phyloP scores from a whole-genome alignment of 1,284 basidiomycete genomes.

The Ganoderma resinaceum region DNA sequence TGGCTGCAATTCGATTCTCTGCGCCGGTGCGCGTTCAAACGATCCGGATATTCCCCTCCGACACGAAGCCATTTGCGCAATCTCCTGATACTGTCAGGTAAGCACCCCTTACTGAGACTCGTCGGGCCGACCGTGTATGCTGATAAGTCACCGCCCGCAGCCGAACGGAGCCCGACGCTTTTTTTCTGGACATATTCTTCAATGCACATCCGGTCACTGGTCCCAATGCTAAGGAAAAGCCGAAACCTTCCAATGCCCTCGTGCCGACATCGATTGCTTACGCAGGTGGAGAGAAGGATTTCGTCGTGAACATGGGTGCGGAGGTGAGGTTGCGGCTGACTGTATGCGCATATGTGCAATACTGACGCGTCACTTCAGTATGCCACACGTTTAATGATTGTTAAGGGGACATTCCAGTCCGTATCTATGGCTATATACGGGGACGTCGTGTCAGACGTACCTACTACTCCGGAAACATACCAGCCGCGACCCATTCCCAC shows the following conservation, averaged over 20 bases:
- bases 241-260: conserved; percentile 69
- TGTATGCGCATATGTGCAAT: not conserved
- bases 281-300: conserved; percentile 71
- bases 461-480: conserved; percentile 35
- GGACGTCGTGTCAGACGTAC: conserved; percentile 50
- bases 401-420: conserved; percentile 71
- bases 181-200: conserved; percentile 77
- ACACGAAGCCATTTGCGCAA: conserved; percentile 63
- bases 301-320: conserved; percentile 69
- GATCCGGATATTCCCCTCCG: conserved; percentile 68
- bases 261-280: conserved; percentile 77
- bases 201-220: conserved; percentile 61
- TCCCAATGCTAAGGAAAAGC: conserved; percentile 59
- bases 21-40: conserved; percentile 66
- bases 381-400: conserved; percentile 79
- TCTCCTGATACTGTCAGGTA: conserved; percentile 69
- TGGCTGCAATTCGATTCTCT: conserved; percentile 72
- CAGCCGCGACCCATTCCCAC: conserved; percentile 48
- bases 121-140: not conserved
- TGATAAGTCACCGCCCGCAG: conserved; percentile 35
- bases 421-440: conserved; percentile 78
- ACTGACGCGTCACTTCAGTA: conserved; percentile 50
- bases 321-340: conserved; percentile 42
- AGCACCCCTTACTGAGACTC: conserved; percentile 38
- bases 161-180: conserved; percentile 71